Evolutionary conservation across 345 rosid species (phyloP).

Genomic region (Nasturtium officinale): DNA sequence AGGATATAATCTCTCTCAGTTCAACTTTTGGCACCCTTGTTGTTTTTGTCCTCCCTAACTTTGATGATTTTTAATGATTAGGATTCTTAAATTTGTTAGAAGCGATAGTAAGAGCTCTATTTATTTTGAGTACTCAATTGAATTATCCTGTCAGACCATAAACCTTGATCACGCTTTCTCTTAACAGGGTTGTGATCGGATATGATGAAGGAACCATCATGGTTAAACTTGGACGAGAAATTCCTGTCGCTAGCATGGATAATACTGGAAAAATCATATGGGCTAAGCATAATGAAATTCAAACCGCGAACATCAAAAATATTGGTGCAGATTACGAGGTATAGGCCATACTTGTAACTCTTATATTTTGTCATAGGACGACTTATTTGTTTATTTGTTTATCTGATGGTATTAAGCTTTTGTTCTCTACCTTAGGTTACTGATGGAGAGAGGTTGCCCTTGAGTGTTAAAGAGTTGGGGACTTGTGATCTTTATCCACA

Average conservation of each 20-base stretch:
- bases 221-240: conserved; percentile 98
- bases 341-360: conserved; percentile 28
- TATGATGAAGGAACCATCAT: conserved; percentile 99
- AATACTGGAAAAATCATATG: conserved; percentile 97
- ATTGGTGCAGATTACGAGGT: conserved; percentile 98
- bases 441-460: conserved; percentile 97
- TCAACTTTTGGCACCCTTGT: background rate
- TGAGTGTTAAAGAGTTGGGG: conserved; percentile 98
- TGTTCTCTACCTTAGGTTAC: conserved; percentile 63
- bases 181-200: conserved; percentile 89
- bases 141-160: background rate
- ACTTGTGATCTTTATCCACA: conserved; percentile 99
- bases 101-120: background rate
- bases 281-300: conserved; percentile 99
- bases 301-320: conserved; percentile 96
- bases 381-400: conserved; percentile 21
- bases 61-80: conserved; percentile 16
- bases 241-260: conserved; percentile 99
- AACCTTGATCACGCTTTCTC: conserved; percentile 16
- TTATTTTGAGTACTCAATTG: background rate
- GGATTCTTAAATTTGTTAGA: conserved; percentile 17
- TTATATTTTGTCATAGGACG: conserved; percentile 21
- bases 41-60: background rate
- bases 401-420: conserved; percentile 27
- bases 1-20: conserved; percentile 15